phyloP scores from a whole-genome alignment of 2,329 filamentous ascomycete species.

The Pestalotiopsis sp. region DNA sequence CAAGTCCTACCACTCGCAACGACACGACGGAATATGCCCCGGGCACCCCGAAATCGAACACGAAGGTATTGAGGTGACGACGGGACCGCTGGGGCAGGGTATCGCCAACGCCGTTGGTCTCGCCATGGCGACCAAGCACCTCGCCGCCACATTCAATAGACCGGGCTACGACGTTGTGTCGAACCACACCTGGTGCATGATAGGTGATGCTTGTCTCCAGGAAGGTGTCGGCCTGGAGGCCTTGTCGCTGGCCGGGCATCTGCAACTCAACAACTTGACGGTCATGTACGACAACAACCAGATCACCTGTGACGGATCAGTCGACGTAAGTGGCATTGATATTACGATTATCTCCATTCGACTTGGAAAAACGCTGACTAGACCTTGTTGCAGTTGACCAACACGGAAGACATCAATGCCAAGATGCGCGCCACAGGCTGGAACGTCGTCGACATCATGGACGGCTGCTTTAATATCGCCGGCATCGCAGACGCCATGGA shows the following conservation, averaged over 20 bases:
- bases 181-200: conserved; percentile 54
- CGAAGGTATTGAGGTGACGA: conserved; percentile 57
- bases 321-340: conserved; percentile 36
- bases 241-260: conserved; percentile 52
- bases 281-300: conserved; percentile 60
- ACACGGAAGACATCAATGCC: conserved; percentile 53
- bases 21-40: conserved; percentile 44
- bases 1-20: conserved; percentile 48
- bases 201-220: conserved; percentile 55
- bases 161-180: conserved; percentile 47
- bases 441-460: conserved; percentile 50
- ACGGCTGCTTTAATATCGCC: conserved; percentile 49
- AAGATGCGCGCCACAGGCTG: conserved; percentile 56
- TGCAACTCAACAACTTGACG: conserved; percentile 50
- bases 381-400: conserved; percentile 30
- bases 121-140: conserved; percentile 54
- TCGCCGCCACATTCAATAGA: conserved; percentile 50
- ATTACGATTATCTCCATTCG: not conserved
- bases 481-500: conserved; percentile 45
- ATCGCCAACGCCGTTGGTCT: conserved; percentile 57
- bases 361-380: not conserved
- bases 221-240: conserved; percentile 57
- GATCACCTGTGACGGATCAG: conserved; percentile 55
- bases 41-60: conserved; percentile 57
- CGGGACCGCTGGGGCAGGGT: conserved; percentile 56